Conservation (phyloP, 345 rosid species). For the Clarkia xantiana region DNA sequence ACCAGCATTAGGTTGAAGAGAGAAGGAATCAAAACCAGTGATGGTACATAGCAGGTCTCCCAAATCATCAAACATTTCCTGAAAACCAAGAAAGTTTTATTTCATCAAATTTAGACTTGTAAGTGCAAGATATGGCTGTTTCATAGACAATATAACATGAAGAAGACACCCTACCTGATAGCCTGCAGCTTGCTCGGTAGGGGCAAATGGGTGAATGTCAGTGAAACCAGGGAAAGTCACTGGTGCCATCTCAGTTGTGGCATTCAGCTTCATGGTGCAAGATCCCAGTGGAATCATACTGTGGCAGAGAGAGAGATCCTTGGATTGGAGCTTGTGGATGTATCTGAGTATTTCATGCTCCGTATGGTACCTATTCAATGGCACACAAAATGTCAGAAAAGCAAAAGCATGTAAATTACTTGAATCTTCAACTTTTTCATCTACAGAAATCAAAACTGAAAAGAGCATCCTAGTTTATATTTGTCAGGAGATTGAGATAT, state of each 20-base stretch:
- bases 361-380: conserved; percentile 54
- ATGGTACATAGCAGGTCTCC: conserved; percentile 74
- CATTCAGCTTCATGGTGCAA: conserved; percentile 96
- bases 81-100: conserved; percentile 9
- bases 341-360: conserved; percentile 94
- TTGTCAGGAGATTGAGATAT: too few relatives aligned
- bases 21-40: conserved; percentile 97
- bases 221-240: conserved; percentile 86
- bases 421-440: too few relatives aligned
- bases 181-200: conserved; percentile 67
- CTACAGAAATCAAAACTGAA: too few relatives aligned
- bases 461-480: too few relatives aligned
- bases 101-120: too few relatives aligned
- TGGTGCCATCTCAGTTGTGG: conserved; percentile 96
- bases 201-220: conserved; percentile 88
- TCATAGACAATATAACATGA: conserved; percentile 2
- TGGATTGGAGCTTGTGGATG: conserved; percentile 59
- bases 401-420: too few relatives aligned
- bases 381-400: conserved; percentile 5
- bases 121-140: too few relatives aligned
- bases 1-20: conserved; percentile 98
- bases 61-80: conserved; percentile 93
- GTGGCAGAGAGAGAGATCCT: conserved; percentile 95
- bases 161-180: conserved; percentile 44
- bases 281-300: conserved; percentile 99